Conservation (phyloP, 768 basidiomycete genomes). For the Imleria badia region DNA sequence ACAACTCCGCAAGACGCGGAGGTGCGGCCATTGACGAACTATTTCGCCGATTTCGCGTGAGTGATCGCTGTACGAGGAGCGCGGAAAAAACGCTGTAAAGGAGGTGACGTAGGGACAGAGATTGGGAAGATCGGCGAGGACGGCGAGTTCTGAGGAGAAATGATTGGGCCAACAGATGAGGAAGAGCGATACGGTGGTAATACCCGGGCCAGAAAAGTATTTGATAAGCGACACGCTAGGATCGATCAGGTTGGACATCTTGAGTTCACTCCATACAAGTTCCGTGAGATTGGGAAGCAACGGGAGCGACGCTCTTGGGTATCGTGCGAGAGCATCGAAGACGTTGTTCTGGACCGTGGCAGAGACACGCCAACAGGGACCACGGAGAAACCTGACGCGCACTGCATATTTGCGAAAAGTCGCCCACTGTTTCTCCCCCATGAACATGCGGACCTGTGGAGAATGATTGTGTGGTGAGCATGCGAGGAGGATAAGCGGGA, state of each 20-base stretch:
- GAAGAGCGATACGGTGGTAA: slow-evolving; percentile 20
- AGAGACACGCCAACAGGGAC: slow-evolving; percentile 22
- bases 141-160: slow-evolving; percentile 17
- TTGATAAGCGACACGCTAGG: slow-evolving; percentile 25
- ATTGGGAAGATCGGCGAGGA: slow-evolving; percentile 20
- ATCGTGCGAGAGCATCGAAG: slow-evolving; percentile 14
- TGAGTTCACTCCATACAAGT: slow-evolving; percentile 26
- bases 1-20: slow-evolving; percentile 18
- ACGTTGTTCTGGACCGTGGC: slow-evolving; percentile 16
- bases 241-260: slow-evolving; percentile 22
- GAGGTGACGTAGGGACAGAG: slow-evolving; percentile 28
- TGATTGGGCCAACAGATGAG: slow-evolving; percentile 28
- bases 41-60: slow-evolving; percentile 26
- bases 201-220: slow-evolving; percentile 23
- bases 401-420: slow-evolving; percentile 25
- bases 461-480: background rate
- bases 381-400: slow-evolving; percentile 23
- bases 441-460: slow-evolving; percentile 21
- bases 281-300: slow-evolving; percentile 27
- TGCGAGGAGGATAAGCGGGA: background rate
- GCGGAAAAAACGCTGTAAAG: slow-evolving; percentile 27
- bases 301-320: slow-evolving; percentile 13
- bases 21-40: slow-evolving; percentile 19
- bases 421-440: slow-evolving; percentile 28
- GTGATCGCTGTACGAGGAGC: slow-evolving; percentile 28